Base-by-base conservation (phyloP, 768 basidiomycete species). In the Lactifluus rugatus region DNA sequence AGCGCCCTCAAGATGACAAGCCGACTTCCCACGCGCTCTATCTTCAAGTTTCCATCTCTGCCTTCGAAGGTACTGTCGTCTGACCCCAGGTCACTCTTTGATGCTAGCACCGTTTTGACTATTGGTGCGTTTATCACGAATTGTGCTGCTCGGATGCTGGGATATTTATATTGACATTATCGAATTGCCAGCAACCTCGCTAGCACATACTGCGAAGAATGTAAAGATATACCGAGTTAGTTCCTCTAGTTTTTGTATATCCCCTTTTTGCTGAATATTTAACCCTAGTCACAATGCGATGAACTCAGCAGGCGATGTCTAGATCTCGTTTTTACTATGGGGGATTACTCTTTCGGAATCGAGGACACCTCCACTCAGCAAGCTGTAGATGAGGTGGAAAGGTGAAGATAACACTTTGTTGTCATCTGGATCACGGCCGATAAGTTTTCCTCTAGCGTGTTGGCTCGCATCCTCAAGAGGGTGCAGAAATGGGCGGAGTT, bases 351-450 rank as follows among this genome's bases (percentile, higher is more conserved):
- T 5, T 17, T 26, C 25, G 61, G 52, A 14, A 42, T 64, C 16
- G 63, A 51, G 41, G 57, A 62, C 19, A 55, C 61, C 32, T 19
- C 34, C 7, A 56, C 62, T 16, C 63, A 59, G 10, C 56, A 58
- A 25, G 63, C 48, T 21, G 47, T 50, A 5, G 63, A 64, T 50
- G 63, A 63, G 19, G 63, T 63, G 21, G 63, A 64, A 50, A 44
- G 44, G 63, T 64, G 52, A 42, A 36, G 39, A 4, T 8, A 17
- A 31, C 1, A 3, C 2, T 25, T 51, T 23, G 10, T 5, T 39
- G n/a, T 25, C 17, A 17, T 14, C 13, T 31, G 25, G 25, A 31
- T 6, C 26, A 44, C 13, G 11, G 21, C 28, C 25, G 8, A 50
- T 50, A 16, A n/a, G 23, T 19, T 17, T 14, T 8, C 3, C n/a